phyloP scores from a whole-genome alignment of 176 grass and related monocot genomes.

The Phoenix dactylifera region DNA sequence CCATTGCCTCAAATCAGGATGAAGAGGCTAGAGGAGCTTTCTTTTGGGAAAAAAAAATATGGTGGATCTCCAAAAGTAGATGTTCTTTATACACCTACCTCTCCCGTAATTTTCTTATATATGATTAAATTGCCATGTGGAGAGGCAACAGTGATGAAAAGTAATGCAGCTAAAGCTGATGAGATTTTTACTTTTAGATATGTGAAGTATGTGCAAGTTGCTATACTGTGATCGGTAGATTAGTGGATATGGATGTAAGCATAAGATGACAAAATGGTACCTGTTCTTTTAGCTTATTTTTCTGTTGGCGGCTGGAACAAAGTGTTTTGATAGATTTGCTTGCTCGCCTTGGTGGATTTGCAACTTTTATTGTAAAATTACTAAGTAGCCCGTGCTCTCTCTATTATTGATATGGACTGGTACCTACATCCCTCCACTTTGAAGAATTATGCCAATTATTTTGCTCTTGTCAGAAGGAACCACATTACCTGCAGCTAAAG shows the following conservation, averaged over 20 bases:
- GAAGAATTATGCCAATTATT: neutral
- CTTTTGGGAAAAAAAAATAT: neutral
- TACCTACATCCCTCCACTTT: neutral
- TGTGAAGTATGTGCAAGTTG: constrained; percentile 1
- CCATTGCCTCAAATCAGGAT: neutral
- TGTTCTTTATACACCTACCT: neutral
- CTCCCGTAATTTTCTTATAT: too few relatives aligned
- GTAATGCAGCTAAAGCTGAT: neutral
- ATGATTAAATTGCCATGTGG: too few relatives aligned
- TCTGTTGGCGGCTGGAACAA: neutral
- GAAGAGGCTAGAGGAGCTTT: neutral
- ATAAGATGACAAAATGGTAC: constrained; percentile 1
- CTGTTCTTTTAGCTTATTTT: neutral
- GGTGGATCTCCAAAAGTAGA: neutral
- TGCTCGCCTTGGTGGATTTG: neutral
- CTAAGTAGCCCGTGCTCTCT: neutral
- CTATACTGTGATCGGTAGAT: neutral
- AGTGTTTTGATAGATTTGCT: neutral
- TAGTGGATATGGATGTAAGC: neutral
- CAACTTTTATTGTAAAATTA: constrained; percentile 2
- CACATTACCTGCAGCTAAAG: neutral
- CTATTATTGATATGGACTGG: constrained; percentile 8
- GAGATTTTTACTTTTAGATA: neutral
- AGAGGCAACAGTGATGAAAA: neutral
- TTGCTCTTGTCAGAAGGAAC: constrained; percentile 6